These are phyloP conservation scores for Solanum etuberosum DNA, from an alignment of 257 asterid genomes.

Conservation along the genomic window DNA sequence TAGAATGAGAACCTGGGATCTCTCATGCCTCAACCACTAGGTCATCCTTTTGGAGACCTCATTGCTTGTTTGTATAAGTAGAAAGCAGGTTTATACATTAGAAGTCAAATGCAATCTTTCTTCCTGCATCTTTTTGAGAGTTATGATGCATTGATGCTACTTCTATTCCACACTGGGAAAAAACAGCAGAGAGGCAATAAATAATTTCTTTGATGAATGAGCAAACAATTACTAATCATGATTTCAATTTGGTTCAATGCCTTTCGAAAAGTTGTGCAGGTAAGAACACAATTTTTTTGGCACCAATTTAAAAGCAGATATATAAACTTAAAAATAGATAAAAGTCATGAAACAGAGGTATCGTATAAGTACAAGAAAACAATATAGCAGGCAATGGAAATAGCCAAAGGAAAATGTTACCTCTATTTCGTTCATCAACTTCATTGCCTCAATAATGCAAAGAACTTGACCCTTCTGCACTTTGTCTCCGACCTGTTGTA, in stretches of 20 bases:
- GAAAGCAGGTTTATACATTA: not conserved
- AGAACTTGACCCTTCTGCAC: conserved; percentile 87
- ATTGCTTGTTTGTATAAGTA: not conserved
- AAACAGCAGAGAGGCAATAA: not conserved
- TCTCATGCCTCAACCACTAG: not conserved
- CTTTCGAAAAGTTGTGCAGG: not conserved
- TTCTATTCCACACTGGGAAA: not conserved
- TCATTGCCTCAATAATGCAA: conserved; percentile 92
- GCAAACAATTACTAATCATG: not conserved
- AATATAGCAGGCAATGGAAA: not conserved
- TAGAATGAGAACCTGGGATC: not conserved
- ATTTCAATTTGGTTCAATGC: not conserved
- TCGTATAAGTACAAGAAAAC: not conserved
- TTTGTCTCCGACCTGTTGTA: conserved; percentile 68
- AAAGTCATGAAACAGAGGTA: not conserved
- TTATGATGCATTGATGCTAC: not conserved
- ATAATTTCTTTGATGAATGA: not conserved
- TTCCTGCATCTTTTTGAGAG: not conserved
- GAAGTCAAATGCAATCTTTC: not conserved
- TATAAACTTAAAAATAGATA: not conserved
- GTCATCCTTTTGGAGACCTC: not conserved
- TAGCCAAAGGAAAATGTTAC: conserved; percentile 29
- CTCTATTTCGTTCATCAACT: conserved; percentile 93
- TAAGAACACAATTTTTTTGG: not conserved
- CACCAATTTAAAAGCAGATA: not conserved